Conservation (phyloP, 2,329 filamentous ascomycete species). For the Paecilomyces formosus region DNA sequence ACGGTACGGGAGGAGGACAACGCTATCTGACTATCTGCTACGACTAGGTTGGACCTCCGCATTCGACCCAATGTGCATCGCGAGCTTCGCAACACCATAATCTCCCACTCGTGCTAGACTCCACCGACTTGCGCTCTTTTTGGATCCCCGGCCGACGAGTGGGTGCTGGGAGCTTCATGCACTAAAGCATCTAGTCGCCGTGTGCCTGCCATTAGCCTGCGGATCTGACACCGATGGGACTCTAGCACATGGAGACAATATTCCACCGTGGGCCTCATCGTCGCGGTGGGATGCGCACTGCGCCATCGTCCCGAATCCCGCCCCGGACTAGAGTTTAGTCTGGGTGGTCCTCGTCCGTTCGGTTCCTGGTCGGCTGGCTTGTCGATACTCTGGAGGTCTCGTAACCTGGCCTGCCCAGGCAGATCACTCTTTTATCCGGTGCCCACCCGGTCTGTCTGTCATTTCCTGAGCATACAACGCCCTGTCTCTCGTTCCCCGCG, state of each 20-base stretch:
- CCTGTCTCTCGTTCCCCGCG: constrained; percentile 28
- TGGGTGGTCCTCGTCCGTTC: neutral
- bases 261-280: neutral
- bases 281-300: neutral
- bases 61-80: constrained; percentile 2
- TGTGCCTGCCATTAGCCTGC: neutral
- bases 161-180: constrained; percentile 1
- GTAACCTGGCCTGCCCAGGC: constrained; percentile 9
- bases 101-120: constrained; percentile 16
- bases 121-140: constrained; percentile 16
- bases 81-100: neutral
- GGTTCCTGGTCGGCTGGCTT: constrained; percentile 8
- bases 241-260: neutral
- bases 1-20: neutral
- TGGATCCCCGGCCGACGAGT: constrained; percentile 15
- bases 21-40: neutral
- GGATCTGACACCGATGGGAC: constrained; percentile 1
- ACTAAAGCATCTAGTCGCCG: neutral
- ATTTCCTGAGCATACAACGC: constrained; percentile 15
- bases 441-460: constrained; percentile 12
- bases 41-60: neutral
- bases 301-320: constrained; percentile 10
- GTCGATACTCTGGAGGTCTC: neutral
- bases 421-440: constrained; percentile 32
- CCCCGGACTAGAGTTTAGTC: constrained; percentile 8